Base-by-base conservation (phyloP, 108 stramenopile genomes). In the Chaetoceros tenuissimus region DNA sequence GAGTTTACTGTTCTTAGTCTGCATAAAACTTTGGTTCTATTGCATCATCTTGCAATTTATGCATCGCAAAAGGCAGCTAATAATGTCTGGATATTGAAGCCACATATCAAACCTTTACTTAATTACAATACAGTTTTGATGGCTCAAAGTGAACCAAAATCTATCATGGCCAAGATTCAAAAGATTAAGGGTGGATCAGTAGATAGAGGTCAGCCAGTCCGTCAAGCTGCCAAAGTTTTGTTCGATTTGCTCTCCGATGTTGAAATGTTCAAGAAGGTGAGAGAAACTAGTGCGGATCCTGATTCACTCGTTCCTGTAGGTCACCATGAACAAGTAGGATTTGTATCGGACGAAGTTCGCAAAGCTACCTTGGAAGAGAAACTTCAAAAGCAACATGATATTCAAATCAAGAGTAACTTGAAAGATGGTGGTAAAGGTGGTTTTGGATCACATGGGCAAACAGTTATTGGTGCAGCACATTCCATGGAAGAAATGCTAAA, bases 401-500 rank as follows among this genome's bases (percentile, higher is more conserved):
- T 47, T 19, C 34, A 60, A 30, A 69, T 69, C 50, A 62, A 64
- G 47, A 62, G 59, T n/a, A 84, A 84, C 51, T 47, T 84, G 0
- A 73, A 66, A 31, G 77, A 84, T 31, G 60, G 59, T 29, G 76
- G 34, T 5, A 10, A 72, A 16, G 63, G 72, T 43, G 82, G 74
- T n/a, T 84, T 79, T 55, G 82, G 82, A 30, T 64, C 63, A 34
- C 78, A 78, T 2, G 82, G 78, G 0, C 66, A 69, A 34, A 57
- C 40, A 0, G 73, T 80, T 23, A 78, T 84, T 7, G 82, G 82
- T 28, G 82, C 82, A 19, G 78, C 82, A 1, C 82, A 84, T 63
- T 62, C 69, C 0, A 64, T 80, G 19, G 82, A 84, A 25, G 82
- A 84, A 72, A 84, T 84, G 82, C 56, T 84, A 28, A 71, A 77